A percentile compares a stretch with the other conserved stretches of the same genome.
phyloP scores from a whole-genome alignment of 345 rosid genomes.

The Corchorus capsularis region DNA sequence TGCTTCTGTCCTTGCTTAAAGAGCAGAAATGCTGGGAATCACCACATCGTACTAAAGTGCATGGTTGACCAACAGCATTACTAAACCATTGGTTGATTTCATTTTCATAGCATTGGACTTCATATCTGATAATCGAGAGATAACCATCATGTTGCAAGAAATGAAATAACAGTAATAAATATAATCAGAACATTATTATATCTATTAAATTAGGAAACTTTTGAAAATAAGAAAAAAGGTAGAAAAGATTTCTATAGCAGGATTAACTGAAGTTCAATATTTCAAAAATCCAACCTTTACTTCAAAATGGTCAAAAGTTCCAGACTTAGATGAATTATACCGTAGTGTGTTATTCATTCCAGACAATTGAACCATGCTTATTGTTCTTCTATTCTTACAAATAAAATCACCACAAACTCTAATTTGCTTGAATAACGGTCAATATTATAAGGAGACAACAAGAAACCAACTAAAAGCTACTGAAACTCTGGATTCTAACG shows the following conservation, averaged over 20 bases:
- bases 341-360: background rate
- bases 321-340: background rate
- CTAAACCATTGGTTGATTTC: conserved; percentile 78
- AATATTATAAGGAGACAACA: background rate
- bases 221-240: background rate
- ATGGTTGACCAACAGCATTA: conserved; percentile 72
- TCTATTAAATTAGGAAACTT: background rate
- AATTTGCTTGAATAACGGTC: background rate
- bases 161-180: background rate
- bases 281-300: background rate
- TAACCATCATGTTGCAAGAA: background rate
- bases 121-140: conserved; percentile 49
- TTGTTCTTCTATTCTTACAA: background rate
- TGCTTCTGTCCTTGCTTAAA: conserved; percentile 41
- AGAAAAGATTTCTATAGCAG: background rate
- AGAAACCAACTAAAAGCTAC: background rate
- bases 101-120: conserved; percentile 46
- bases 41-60: conserved; percentile 58
- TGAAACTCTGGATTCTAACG: background rate
- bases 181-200: background rate
- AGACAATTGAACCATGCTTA: background rate
- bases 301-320: background rate
- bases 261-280: background rate
- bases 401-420: background rate
- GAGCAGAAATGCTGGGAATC: conserved; percentile 33